These are phyloP conservation scores for Dryadomyces quercus-mongolicae DNA, from an alignment of 2,329 filamentous ascomycete genomes.

Conservation along the genomic window DNA sequence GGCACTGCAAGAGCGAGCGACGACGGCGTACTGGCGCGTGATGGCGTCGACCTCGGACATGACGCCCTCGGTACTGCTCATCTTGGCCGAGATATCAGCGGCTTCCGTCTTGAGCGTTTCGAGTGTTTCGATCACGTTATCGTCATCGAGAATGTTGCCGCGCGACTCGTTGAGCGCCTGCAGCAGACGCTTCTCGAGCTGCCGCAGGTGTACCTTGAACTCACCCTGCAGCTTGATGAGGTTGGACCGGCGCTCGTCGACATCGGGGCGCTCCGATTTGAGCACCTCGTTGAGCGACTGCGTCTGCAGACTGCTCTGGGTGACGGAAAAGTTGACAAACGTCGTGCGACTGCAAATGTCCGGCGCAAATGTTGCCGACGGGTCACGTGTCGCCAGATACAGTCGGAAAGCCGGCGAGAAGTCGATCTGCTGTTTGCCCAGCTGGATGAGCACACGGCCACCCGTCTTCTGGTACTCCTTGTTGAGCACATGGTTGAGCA, in stretches of 20 bases:
- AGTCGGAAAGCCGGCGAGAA: slow-evolving; percentile 95
- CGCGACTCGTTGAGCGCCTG: slow-evolving; percentile 95
- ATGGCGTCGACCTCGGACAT: slow-evolving; percentile 97
- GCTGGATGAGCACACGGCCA: slow-evolving; percentile 92
- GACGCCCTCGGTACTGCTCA: slow-evolving; percentile 90
- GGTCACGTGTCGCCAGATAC: slow-evolving; percentile 89
- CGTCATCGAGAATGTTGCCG: slow-evolving; percentile 95
- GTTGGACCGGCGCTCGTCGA: slow-evolving; percentile 91
- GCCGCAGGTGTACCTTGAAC: slow-evolving; percentile 95
- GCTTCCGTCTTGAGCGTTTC: slow-evolving; percentile 98
- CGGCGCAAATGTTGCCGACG: slow-evolving; percentile 84
- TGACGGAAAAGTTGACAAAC: slow-evolving; percentile 98
- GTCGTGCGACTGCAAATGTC: slow-evolving; percentile 98
- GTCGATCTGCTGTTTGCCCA: slow-evolving; percentile 97
- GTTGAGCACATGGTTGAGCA: slow-evolving; percentile 96
- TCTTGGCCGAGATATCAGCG: slow-evolving; percentile 90
- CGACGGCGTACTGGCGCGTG: slow-evolving; percentile 84
- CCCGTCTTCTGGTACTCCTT: slow-evolving; percentile 99
- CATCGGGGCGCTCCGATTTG: slow-evolving; percentile 93
- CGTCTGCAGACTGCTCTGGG: slow-evolving; percentile 95
- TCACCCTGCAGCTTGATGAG: slow-evolving; percentile 98
- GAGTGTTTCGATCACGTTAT: slow-evolving; percentile 94
- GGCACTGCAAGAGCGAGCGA: slow-evolving; percentile 89
- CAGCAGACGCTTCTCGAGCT: slow-evolving; percentile 85
- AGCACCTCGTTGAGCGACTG: slow-evolving; percentile 96